Evolutionary conservation across 495 filamentous ascomycete genomes (phyloP), one percentile per base, ranked within the genome.

Genomic region (Penicillium coprophilum): DNA sequence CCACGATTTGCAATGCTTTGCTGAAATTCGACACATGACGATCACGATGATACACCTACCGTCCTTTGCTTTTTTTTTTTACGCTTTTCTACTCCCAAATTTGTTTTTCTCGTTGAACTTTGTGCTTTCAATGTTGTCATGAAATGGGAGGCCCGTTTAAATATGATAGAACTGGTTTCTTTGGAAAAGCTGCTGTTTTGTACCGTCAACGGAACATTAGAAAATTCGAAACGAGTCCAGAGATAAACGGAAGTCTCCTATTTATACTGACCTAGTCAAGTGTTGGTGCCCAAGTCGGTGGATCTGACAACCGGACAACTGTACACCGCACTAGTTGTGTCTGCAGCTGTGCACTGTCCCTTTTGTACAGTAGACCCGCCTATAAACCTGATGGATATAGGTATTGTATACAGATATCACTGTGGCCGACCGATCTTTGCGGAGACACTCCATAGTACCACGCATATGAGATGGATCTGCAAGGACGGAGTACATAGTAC

Each of bases 1-100:
- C 39, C 43, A 39, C 15, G 44, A 39, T 30, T 38, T 24, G 12
- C 23, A 12, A 46, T 36, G 12, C 34, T 21, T 20, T 32, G 8
- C 27, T 31, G 28, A 20, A 31, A 17, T 27, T 24, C 24, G n/a
- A 24, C 17, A 45, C 38, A 15, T 62, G 56, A 68, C 43, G 62
- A 65, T 58, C 51, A 50, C 59, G 46, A 65, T 53, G 54, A 63
- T 61, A 53, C 47, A 57, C 51, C 28, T 7, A 54, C 31, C 38
- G 30, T 27, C 39, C 23, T 28, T 46, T 46, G 23, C 13, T 17
- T 12, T 10, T 30, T 53, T 53, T 23, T 46, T 36, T 44, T n/a
- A n/a, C n/a, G 39, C 19, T 38, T 38, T 46, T 5, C 46, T 39
- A 20, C 53, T 52, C 56, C 46, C 1, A 3, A 13, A 8, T n/a